A percentile compares a stretch with the other conserved stretches of the same genome.
Conservation (phyloP, 1,284 basidiomycete species). For the Pyrrhoderma noxium region DNA sequence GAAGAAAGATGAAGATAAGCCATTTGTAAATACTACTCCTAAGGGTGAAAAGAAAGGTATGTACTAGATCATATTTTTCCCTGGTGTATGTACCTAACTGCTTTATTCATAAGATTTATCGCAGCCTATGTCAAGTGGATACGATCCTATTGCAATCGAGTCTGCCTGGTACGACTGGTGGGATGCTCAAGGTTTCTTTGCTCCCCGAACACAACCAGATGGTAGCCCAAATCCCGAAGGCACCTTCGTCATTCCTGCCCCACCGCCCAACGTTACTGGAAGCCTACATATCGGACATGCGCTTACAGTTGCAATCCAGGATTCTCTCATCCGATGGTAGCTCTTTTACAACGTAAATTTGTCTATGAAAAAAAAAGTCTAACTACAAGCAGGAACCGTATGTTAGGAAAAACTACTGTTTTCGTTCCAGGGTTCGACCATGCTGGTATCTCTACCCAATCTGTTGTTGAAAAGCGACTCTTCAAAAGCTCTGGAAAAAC, state of each 20-base stretch:
- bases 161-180: slow-evolving; percentile 99
- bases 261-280: slow-evolving; percentile 99
- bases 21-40: slow-evolving; percentile 82
- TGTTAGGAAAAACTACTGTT: slow-evolving; percentile 89
- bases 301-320: slow-evolving; percentile 90
- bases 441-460: slow-evolving; percentile 97
- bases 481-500: slow-evolving; percentile 81
- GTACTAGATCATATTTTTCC: not conserved
- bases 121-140: slow-evolving; percentile 81
- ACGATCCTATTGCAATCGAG: slow-evolving; percentile 94
- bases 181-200: slow-evolving; percentile 86
- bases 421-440: slow-evolving; percentile 97
- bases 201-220: slow-evolving; percentile 61
- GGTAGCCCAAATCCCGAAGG: slow-evolving; percentile 56
- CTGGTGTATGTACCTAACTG: slow-evolving; percentile 11
- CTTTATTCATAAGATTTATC: slow-evolving; percentile 63
- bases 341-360: slow-evolving; percentile 24
- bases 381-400: slow-evolving; percentile 51
- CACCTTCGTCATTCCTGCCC: slow-evolving; percentile 83
- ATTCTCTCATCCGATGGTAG: slow-evolving; percentile 77
- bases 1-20: slow-evolving; percentile 60
- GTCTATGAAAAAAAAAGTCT: slow-evolving; percentile 29
- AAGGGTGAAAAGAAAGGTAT: slow-evolving; percentile 87
- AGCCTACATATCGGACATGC: slow-evolving; percentile 96
- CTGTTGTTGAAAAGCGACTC: slow-evolving; percentile 92